A percentile compares a stretch with the other conserved stretches of the same genome.
These are phyloP conservation scores for Tetrahymena elliotti DNA, from an alignment of 73 alveolate genomes.

Conservation along the genomic window DNA sequence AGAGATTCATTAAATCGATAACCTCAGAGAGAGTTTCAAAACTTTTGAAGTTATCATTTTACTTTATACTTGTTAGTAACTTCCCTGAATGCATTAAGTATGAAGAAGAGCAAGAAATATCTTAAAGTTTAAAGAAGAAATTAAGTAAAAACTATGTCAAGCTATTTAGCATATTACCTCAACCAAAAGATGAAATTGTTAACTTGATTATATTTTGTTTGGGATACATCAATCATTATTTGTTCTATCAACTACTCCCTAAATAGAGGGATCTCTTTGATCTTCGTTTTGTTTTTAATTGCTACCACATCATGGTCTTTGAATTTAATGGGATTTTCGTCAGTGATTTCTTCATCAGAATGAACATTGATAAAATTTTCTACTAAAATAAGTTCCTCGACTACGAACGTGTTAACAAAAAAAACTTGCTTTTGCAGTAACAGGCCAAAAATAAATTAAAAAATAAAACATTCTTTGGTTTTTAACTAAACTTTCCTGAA, in stretches of 20 bases:
- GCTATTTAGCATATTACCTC: slow-evolving; percentile 21
- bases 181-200: slow-evolving; percentile 37
- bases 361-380: slow-evolving; percentile 34
- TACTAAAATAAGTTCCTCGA: slow-evolving; percentile 25
- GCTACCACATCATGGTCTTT: slow-evolving; percentile 31
- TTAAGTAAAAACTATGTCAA: slow-evolving; percentile 21
- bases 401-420: slow-evolving; percentile 29
- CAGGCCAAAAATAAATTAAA: slow-evolving; percentile 17
- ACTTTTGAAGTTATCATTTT: background rate
- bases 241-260: slow-evolving; percentile 2
- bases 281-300: slow-evolving; percentile 34
- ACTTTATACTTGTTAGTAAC: background rate
- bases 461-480: slow-evolving; percentile 33
- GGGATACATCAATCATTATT: slow-evolving; percentile 22
- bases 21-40: background rate
- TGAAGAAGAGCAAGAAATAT: background rate
- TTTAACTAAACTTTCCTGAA: slow-evolving; percentile 11
- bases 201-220: slow-evolving; percentile 19
- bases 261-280: slow-evolving; percentile 14
- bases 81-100: background rate
- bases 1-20: background rate
- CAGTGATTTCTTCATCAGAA: slow-evolving; percentile 23
- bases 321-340: slow-evolving; percentile 32
- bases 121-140: slow-evolving; percentile 5
- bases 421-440: slow-evolving; percentile 3